Conservation (phyloP, 208 protist species). For the Acanthamoeba rhysodes region DNA sequence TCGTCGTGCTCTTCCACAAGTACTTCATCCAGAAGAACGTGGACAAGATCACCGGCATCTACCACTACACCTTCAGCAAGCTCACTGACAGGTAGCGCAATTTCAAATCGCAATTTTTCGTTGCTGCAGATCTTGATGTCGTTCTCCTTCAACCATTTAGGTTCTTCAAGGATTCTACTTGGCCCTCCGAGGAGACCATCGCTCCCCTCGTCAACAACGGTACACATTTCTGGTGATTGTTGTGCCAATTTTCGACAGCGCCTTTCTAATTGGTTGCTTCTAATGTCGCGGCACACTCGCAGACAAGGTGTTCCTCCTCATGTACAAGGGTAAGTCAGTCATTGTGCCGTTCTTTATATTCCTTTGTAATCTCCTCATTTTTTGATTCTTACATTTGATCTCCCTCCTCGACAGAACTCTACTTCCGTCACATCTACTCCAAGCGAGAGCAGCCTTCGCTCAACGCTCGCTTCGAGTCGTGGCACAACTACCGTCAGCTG, state of each 20-base stretch:
- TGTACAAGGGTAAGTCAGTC: constrained; percentile 42
- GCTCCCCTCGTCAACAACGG: constrained; percentile 80
- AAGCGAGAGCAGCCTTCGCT: constrained; percentile 84
- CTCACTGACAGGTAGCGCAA: constrained; percentile 73
- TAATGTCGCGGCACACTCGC: background rate
- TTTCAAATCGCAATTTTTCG: background rate
- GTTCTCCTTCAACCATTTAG: background rate
- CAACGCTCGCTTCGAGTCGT: constrained; percentile 88
- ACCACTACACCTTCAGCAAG: constrained; percentile 80
- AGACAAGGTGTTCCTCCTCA: constrained; percentile 38
- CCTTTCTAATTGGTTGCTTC: background rate
- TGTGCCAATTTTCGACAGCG: background rate
- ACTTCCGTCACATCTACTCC: constrained; percentile 93
- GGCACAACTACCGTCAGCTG: constrained; percentile 91
- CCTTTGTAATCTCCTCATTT: background rate
- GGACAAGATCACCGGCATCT: constrained; percentile 79
- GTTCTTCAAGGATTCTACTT: constrained; percentile 84
- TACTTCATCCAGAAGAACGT: constrained; percentile 63
- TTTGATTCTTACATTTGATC: background rate
- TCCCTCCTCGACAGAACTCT: constrained; percentile 91
- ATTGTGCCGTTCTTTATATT: background rate
- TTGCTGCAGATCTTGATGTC: too few species aligned
- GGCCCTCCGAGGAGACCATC: constrained; percentile 83
- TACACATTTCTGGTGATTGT: background rate
- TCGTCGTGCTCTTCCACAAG: constrained; percentile 79